phyloP scores from a whole-genome alignment of 306 rosid species.

The Mucuna pruriens region DNA sequence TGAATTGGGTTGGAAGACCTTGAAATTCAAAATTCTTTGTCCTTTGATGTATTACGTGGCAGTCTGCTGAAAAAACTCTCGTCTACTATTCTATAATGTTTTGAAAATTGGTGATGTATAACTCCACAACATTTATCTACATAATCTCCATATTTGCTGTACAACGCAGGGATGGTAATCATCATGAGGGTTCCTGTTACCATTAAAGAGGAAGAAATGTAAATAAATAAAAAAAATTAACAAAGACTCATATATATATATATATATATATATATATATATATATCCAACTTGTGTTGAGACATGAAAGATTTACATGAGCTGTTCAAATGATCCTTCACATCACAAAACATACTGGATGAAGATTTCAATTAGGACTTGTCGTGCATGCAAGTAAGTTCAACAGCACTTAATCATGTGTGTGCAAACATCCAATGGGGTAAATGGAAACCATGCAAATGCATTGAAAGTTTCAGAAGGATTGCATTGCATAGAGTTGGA shows the following conservation, averaged over 20 bases:
- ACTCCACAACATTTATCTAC: conserved; percentile 9
- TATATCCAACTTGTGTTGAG: background rate
- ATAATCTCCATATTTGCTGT: conserved; percentile 48
- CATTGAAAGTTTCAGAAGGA: conserved; percentile 3
- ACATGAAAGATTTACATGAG: conserved; percentile 3
- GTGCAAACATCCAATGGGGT: conserved; percentile 21
- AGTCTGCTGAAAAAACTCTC: conserved; percentile 74
- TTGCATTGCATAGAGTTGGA: conserved; percentile 13
- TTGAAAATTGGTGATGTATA: conserved; percentile 67
- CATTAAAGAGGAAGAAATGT: conserved; percentile 34
- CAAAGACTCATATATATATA: background rate
- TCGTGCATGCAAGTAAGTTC: background rate
- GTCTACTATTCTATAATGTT: conserved; percentile 82
- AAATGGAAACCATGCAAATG: conserved; percentile 10
- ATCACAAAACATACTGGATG: conserved; percentile 1
- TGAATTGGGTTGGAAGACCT: background rate
- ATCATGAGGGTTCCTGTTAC: conserved; percentile 71
- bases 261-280: no score
- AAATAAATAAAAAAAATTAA: background rate
- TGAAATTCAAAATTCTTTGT: background rate
- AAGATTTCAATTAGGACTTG: conserved; percentile 4
- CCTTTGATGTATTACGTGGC: conserved; percentile 63
- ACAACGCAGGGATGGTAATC: conserved; percentile 77
- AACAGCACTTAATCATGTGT: background rate
- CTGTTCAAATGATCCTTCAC: background rate